These are phyloP conservation scores for Arthrobotrys megalospora DNA, from an alignment of 2,329 filamentous ascomycete genomes.

Conservation along the genomic window DNA sequence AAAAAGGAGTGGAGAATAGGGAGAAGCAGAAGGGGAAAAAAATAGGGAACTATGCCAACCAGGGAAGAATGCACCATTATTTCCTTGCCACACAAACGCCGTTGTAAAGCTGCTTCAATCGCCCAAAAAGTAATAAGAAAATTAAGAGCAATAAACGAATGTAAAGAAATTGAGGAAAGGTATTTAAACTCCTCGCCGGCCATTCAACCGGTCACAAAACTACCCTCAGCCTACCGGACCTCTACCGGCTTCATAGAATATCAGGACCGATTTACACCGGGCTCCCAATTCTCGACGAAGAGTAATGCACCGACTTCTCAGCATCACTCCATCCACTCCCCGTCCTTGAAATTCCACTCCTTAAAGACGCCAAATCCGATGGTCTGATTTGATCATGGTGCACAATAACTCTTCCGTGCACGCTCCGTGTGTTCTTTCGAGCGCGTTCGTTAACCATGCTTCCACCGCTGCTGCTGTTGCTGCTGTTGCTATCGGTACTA, in stretches of 20 bases:
- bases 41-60: background rate
- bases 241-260: background rate
- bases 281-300: conserved; percentile 12
- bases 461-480: background rate
- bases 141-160: background rate
- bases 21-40: background rate
- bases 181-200: background rate
- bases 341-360: conserved; percentile 22
- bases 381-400: conserved; percentile 45
- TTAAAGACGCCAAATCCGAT: conserved; percentile 23
- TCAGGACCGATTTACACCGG: background rate
- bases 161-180: background rate
- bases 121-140: background rate
- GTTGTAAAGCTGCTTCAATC: background rate
- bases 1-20: background rate
- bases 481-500: conserved; percentile 19
- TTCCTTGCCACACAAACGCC: conserved; percentile 14
- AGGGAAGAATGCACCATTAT: conserved; percentile 6
- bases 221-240: background rate
- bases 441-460: background rate
- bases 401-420: conserved; percentile 42
- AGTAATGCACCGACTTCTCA: conserved; percentile 20
- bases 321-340: conserved; percentile 25
- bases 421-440: background rate
- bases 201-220: background rate